Percentiles rank a stretch among this genome's conserved stretches.
These are phyloP conservation scores for Juncus effusus DNA, from an alignment of 176 grass and related monocot species.

Conservation along the genomic window DNA sequence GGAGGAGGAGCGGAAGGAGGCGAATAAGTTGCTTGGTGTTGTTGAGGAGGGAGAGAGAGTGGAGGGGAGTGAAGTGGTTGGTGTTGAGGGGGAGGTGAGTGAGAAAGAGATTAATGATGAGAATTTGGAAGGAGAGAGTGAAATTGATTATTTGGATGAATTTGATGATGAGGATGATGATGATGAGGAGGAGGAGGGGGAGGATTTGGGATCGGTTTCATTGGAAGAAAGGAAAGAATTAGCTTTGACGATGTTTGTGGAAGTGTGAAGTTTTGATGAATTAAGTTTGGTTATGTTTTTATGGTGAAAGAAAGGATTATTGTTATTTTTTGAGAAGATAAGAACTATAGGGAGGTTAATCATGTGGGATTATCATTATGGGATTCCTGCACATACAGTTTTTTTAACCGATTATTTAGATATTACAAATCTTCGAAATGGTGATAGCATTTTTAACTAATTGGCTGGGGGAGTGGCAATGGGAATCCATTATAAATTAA, in stretches of 20 bases:
- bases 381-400: no score
- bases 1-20: conserved; percentile 67
- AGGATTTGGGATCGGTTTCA: conserved; percentile 61
- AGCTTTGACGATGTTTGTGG: conserved; percentile 37
- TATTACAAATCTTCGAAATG: no score
- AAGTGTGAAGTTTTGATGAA: conserved; percentile 37
- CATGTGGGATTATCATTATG: no score
- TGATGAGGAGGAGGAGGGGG: conserved; percentile 7
- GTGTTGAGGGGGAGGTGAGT: conserved; percentile 9
- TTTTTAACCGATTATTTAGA: no score
- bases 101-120: conserved; percentile 32
- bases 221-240: conserved; percentile 58
- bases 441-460: no score
- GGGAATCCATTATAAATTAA: no score
- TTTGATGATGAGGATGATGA: conserved; percentile 34
- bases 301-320: no score
- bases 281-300: no score
- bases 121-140: conserved; percentile 1
- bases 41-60: neutral
- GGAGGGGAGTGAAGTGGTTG: conserved; percentile 33
- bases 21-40: conserved; percentile 54
- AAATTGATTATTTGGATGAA: conserved; percentile 35
- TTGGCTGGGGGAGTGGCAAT: no score
- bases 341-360: no score
- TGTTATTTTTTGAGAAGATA: no score